Evolutionary conservation across 2,329 filamentous ascomycete genomes (phyloP).

Genomic region (Cercospora sp.): DNA sequence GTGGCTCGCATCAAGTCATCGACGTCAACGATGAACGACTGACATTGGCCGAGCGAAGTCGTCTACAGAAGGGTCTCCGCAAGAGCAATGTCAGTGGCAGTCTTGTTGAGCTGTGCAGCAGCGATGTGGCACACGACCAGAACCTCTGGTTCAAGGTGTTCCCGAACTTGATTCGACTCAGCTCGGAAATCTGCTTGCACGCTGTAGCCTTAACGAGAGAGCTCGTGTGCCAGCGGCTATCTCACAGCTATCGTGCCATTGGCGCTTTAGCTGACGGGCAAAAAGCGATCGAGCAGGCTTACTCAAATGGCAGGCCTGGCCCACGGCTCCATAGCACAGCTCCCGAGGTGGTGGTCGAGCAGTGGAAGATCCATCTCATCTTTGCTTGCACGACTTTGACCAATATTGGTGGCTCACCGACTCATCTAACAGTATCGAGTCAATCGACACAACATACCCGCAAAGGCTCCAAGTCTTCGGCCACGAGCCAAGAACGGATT

Average conservation of each 20-base stretch:
- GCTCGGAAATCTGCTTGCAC: conserved; percentile 87
- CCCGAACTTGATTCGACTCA: conserved; percentile 87
- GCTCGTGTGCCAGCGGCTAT: conserved; percentile 84
- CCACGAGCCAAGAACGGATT: conserved; percentile 71
- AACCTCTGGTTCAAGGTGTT: conserved; percentile 98
- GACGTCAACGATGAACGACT: conserved; percentile 89
- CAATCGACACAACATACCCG: conserved; percentile 72
- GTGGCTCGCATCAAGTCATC: conserved; percentile 83
- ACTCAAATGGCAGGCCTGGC: conserved; percentile 28
- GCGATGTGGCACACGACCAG: conserved; percentile 90
- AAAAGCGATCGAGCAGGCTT: conserved; percentile 61
- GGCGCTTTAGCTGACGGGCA: conserved; percentile 70
- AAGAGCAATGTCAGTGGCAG: conserved; percentile 82
- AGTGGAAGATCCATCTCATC: conserved; percentile 96
- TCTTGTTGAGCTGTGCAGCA: conserved; percentile 89
- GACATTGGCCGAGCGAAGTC: conserved; percentile 87
- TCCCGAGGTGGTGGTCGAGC: conserved; percentile 86
- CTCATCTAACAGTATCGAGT: conserved; percentile 52
- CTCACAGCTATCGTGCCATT: conserved; percentile 90
- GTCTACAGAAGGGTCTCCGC: conserved; percentile 84
- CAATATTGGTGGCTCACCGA: conserved; percentile 64
- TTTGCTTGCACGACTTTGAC: conserved; percentile 96
- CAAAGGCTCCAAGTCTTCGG: conserved; percentile 71
- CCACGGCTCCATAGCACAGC: conserved; percentile 63
- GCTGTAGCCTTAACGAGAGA: conserved; percentile 89